These are phyloP conservation scores for Arxiozyma heterogenica DNA, from an alignment of 1,139 yeast species.

Conservation along the genomic window DNA sequence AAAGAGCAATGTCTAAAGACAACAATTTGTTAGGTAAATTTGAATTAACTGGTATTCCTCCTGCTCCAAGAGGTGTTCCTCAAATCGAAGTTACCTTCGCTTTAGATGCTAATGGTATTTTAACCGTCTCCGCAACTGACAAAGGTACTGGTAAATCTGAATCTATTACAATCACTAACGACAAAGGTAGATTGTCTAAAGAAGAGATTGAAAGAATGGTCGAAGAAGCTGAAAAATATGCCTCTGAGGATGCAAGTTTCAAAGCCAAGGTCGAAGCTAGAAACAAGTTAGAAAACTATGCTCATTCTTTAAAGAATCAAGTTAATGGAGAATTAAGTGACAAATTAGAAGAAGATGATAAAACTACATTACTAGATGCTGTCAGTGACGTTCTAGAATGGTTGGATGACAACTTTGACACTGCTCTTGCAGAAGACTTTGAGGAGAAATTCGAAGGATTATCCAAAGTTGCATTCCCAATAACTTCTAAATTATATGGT, in stretches of 20 bases:
- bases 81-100: conserved; percentile 95
- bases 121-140: conserved; percentile 86
- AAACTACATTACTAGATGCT: conserved; percentile 83
- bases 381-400: conserved; percentile 81
- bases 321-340: conserved; percentile 56
- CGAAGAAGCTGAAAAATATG: conserved; percentile 85
- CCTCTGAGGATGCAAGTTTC: conserved; percentile 76
- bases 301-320: conserved; percentile 76
- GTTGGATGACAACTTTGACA: conserved; percentile 72
- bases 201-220: conserved; percentile 93
- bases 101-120: conserved; percentile 89
- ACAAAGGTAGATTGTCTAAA: conserved; percentile 89
- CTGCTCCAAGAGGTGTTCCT: conserved; percentile 96
- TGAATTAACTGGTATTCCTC: conserved; percentile 88
- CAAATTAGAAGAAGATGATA: conserved; percentile 83
- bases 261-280: conserved; percentile 79
- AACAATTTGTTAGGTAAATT: conserved; percentile 91
- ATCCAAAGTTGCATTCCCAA: conserved; percentile 80
- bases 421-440: conserved; percentile 85
- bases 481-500: conserved; percentile 82
- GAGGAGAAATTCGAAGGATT: conserved; percentile 89
- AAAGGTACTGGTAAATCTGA: conserved; percentile 95
- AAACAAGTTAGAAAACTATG: conserved; percentile 82
- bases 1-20: conserved; percentile 90
- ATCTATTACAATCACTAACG: conserved; percentile 90